Evolutionary conservation across 192 early-diverging fungal genomes (phyloP).

Genomic region (Coemansia sp.): DNA sequence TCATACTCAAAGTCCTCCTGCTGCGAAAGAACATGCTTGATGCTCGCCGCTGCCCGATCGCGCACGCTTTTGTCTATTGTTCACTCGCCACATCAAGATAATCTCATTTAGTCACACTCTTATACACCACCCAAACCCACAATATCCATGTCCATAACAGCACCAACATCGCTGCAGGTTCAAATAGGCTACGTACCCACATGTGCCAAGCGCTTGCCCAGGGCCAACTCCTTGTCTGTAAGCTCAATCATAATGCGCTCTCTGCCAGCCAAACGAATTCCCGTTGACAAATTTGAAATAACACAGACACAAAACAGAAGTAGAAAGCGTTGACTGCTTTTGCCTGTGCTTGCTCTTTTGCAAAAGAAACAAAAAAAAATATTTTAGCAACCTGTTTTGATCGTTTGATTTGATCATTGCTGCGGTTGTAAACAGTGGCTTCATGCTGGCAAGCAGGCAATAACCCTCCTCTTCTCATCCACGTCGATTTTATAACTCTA

Average conservation of each 20-base stretch:
- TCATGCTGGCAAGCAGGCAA: constrained; percentile 1
- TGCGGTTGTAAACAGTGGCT: not conserved
- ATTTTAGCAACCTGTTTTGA: not conserved
- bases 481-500: constrained; percentile 30
- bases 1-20: constrained; percentile 53
- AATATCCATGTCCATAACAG: not conserved
- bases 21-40: constrained; percentile 19
- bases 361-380: not conserved
- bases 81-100: not conserved
- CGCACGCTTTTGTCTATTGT: constrained; percentile 49
- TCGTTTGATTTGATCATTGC: not conserved
- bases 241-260: constrained; percentile 32
- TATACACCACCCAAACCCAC: not conserved
- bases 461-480: constrained; percentile 22
- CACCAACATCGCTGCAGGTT: not conserved
- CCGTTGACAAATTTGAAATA: not conserved
- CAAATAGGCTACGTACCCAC: constrained; percentile 20
- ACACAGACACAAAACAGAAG: not conserved
- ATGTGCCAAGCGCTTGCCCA: constrained; percentile 49
- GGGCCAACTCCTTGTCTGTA: constrained; percentile 31
- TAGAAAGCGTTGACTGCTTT: not conserved
- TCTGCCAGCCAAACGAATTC: not conserved
- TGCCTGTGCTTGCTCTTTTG: not conserved
- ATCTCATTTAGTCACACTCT: not conserved
- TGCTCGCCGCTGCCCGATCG: constrained; percentile 32